These are phyloP conservation scores for Calonectria pseudoturangicola DNA, from an alignment of 2,329 filamentous ascomycete genomes.

Conservation along the genomic window DNA sequence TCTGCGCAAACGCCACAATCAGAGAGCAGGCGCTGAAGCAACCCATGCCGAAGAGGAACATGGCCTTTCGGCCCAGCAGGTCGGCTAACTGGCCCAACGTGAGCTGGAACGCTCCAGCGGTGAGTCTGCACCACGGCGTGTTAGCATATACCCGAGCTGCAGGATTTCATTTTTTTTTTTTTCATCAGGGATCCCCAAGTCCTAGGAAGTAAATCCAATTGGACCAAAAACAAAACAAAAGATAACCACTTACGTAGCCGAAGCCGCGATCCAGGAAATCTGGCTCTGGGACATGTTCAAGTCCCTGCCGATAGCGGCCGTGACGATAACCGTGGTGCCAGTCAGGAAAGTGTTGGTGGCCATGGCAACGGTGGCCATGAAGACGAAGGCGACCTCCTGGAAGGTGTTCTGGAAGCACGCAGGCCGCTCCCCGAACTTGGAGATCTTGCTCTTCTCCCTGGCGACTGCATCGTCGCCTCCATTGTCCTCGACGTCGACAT, in stretches of 20 bases:
- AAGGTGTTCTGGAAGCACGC: constrained; percentile 77
- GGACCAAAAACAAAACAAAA: neutral
- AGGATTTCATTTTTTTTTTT: neutral
- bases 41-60: constrained; percentile 47
- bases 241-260: constrained; percentile 65
- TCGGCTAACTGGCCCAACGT: constrained; percentile 66
- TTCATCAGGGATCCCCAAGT: neutral
- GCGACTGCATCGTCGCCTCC: constrained; percentile 35
- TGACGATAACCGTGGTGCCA: constrained; percentile 77
- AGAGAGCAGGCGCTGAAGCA: constrained; percentile 48
- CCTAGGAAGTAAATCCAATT: neutral
- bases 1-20: constrained; percentile 49
- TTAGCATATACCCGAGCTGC: constrained; percentile 5
- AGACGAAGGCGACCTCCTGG: constrained; percentile 79
- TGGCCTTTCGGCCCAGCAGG: constrained; percentile 43
- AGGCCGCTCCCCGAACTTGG: constrained; percentile 64
- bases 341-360: constrained; percentile 76
- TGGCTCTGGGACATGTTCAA: constrained; percentile 78
- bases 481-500: constrained; percentile 35
- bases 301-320: constrained; percentile 75
- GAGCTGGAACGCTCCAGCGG: constrained; percentile 78
- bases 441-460: constrained; percentile 38
- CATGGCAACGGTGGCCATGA: constrained; percentile 80
- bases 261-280: constrained; percentile 80
- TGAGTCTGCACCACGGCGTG: constrained; percentile 60